Evolutionary conservation across 768 basidiomycete genomes (phyloP).

Genomic region (Boletus subcaerulescens): DNA sequence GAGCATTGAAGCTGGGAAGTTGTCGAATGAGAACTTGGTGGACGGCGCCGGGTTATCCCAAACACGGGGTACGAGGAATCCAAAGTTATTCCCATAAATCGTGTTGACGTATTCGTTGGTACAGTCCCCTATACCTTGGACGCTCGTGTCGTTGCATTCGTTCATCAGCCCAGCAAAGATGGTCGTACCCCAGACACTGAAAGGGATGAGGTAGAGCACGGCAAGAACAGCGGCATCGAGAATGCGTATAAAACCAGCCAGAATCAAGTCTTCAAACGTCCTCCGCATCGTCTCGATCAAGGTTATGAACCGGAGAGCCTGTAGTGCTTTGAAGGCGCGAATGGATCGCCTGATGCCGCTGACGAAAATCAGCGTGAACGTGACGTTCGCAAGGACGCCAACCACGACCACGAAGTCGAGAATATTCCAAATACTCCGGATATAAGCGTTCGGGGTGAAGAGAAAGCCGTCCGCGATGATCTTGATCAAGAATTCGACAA

Average conservation of each 20-base stretch:
- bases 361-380: slow-evolving; percentile 67
- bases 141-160: slow-evolving; percentile 68
- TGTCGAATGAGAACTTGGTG: slow-evolving; percentile 89
- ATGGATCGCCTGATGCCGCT: slow-evolving; percentile 81
- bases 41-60: slow-evolving; percentile 85
- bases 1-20: slow-evolving; percentile 74
- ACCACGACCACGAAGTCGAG: slow-evolving; percentile 84
- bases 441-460: slow-evolving; percentile 88
- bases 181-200: slow-evolving; percentile 91
- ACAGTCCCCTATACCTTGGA: slow-evolving; percentile 61
- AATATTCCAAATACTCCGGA: slow-evolving; percentile 88
- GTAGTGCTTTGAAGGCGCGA: slow-evolving; percentile 80
- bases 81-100: slow-evolving; percentile 56
- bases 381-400: slow-evolving; percentile 72
- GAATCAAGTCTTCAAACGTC: slow-evolving; percentile 83
- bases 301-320: slow-evolving; percentile 86
- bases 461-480: slow-evolving; percentile 88
- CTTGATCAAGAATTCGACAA: slow-evolving; percentile 87
- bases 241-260: slow-evolving; percentile 81
- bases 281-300: slow-evolving; percentile 81
- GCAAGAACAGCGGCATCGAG: slow-evolving; percentile 88
- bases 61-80: slow-evolving; percentile 76
- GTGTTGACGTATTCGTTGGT: slow-evolving; percentile 69
- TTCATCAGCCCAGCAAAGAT: slow-evolving; percentile 89
- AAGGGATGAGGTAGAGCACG: slow-evolving; percentile 87